Percentiles rank a stretch among this genome's conserved stretches.
phyloP scores from a whole-genome alignment of 2,329 filamentous ascomycete species.

The Pezicula neosporulosa region DNA sequence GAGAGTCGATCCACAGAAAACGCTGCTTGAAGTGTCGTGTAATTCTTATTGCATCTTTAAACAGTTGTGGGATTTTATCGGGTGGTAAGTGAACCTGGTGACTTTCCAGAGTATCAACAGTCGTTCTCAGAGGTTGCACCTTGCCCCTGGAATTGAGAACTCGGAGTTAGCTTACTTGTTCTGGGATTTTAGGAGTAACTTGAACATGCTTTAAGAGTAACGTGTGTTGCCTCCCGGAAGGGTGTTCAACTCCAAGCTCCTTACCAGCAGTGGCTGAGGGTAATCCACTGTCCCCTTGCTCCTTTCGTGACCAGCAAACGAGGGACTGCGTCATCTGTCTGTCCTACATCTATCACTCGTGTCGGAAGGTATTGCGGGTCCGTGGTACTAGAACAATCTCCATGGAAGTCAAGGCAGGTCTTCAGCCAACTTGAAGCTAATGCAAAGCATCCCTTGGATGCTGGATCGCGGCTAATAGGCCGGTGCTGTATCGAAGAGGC shows the following conservation, averaged over 20 bases:
- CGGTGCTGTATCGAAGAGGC: neutral
- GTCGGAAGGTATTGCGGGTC: neutral
- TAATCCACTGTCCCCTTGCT: conserved; percentile 4
- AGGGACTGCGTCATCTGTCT: neutral
- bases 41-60: conserved; percentile 10
- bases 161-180: too few species aligned
- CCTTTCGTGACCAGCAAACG: neutral
- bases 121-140: neutral
- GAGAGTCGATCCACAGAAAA: conserved; percentile 17
- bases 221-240: too few species aligned
- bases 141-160: conserved; percentile 1
- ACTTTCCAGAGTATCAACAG: neutral
- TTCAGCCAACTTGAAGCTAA: neutral
- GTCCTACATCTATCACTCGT: neutral
- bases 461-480: neutral
- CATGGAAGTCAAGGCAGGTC: neutral
- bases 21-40: conserved; percentile 4
- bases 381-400: neutral
- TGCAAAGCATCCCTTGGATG: neutral
- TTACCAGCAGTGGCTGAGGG: conserved; percentile 13
- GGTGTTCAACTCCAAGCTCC: too few species aligned
- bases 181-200: too few species aligned
- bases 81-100: neutral
- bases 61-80: conserved; percentile 4
- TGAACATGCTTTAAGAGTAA: too few species aligned